Percentiles rank a stretch among this genome's conserved stretches.
phyloP scores from a whole-genome alignment of 495 filamentous ascomycete species.

The Viridothelium virens region DNA sequence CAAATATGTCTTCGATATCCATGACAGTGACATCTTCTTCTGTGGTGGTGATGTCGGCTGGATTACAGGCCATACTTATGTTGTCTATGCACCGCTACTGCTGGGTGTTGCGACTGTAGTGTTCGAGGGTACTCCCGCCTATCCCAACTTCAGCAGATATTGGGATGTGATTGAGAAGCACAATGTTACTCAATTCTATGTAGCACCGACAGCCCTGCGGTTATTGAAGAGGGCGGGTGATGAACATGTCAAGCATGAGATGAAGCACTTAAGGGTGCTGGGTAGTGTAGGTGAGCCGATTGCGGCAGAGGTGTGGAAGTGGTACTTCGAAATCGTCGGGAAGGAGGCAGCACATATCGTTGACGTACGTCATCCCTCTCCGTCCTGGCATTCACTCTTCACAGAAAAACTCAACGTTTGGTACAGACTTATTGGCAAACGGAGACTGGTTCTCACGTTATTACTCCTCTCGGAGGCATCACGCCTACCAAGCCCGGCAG shows the following conservation, averaged over 20 bases:
- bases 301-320: constrained; percentile 98
- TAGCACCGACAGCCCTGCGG: constrained; percentile 88
- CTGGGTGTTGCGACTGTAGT: constrained; percentile 91
- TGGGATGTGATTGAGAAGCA: constrained; percentile 98
- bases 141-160: constrained; percentile 95
- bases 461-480: constrained; percentile 65
- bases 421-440: constrained; percentile 99
- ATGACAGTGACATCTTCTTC: constrained; percentile 87
- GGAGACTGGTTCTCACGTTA: constrained; percentile 93
- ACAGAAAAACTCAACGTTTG: constrained; percentile 16
- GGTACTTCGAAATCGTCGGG: constrained; percentile 95
- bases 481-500: constrained; percentile 74
- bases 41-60: constrained; percentile 98
- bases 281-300: constrained; percentile 99
- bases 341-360: constrained; percentile 89
- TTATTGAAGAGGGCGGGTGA: constrained; percentile 92
- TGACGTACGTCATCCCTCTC: constrained; percentile 59
- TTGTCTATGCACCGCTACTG: constrained; percentile 91
- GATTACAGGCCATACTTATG: constrained; percentile 99
- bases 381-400: background rate
- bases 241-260: constrained; percentile 77
- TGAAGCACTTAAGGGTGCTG: constrained; percentile 81
- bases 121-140: constrained; percentile 97
- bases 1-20: constrained; percentile 98
- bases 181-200: constrained; percentile 95